Conservation (phyloP, 164 flowering plant species). For the Dillenia turbinata region DNA sequence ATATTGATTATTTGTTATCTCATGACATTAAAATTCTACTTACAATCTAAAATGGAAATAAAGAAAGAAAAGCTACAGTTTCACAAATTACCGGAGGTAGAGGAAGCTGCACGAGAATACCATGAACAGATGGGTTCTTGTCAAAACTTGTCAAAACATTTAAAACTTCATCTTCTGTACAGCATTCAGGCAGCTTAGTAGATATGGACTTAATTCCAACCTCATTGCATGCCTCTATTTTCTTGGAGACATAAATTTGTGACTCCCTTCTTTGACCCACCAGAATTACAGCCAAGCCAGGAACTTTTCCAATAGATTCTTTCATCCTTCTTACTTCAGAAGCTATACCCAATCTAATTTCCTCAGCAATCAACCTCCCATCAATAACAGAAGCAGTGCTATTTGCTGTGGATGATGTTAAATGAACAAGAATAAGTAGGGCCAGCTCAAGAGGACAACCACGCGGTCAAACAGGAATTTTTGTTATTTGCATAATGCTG, state of each 20-base stretch:
- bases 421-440: slow-evolving; percentile 3
- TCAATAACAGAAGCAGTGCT: slow-evolving; percentile 45
- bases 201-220: slow-evolving; percentile 65
- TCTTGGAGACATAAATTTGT: slow-evolving; percentile 66
- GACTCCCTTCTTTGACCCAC: slow-evolving; percentile 87
- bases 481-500: not conserved
- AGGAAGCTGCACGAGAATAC: slow-evolving; percentile 95
- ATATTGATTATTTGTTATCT: too few relatives aligned
- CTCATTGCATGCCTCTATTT: slow-evolving; percentile 74
- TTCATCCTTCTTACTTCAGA: slow-evolving; percentile 70
- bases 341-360: slow-evolving; percentile 56
- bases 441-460: too few relatives aligned
- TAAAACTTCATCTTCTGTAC: slow-evolving; percentile 57
- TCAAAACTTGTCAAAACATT: slow-evolving; percentile 42
- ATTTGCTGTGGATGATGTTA: slow-evolving; percentile 20
- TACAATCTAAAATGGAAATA: not conserved
- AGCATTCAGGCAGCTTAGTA: slow-evolving; percentile 47
- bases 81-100: slow-evolving; percentile 70
- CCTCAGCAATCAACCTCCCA: slow-evolving; percentile 71
- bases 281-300: slow-evolving; percentile 82
- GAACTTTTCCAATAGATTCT: slow-evolving; percentile 51
- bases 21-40: not conserved
- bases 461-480: too few relatives aligned
- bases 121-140: slow-evolving; percentile 70
- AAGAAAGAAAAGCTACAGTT: slow-evolving; percentile 13